Conservation (phyloP, 2,329 filamentous ascomycete species). For the Talaromyces funiculosus region DNA sequence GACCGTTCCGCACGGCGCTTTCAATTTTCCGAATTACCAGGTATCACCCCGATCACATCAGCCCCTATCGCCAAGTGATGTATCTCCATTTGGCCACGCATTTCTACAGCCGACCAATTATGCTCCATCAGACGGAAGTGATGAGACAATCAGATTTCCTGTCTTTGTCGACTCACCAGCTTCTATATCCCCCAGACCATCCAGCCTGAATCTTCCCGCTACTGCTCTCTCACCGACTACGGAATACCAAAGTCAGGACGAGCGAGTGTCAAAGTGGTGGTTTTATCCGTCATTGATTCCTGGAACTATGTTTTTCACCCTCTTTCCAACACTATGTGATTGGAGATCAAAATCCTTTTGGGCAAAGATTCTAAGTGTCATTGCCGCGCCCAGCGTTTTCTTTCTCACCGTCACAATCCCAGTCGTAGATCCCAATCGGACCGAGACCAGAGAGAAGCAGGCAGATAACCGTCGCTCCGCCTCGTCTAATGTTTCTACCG, state of each 20-base stretch:
- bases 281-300: constrained; percentile 68
- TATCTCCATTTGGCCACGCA: constrained; percentile 26
- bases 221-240: neutral
- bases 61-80: constrained; percentile 19
- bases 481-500: constrained; percentile 19
- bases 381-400: constrained; percentile 87
- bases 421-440: constrained; percentile 67
- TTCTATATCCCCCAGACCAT: constrained; percentile 1
- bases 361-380: constrained; percentile 73
- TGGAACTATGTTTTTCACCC: constrained; percentile 61
- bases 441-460: constrained; percentile 39
- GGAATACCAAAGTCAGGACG: constrained; percentile 29
- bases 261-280: constrained; percentile 66
- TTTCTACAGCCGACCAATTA: constrained; percentile 11
- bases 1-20: constrained; percentile 37
- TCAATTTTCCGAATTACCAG: constrained; percentile 35
- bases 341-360: constrained; percentile 80
- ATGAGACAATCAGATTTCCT: constrained; percentile 58
- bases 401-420: constrained; percentile 84
- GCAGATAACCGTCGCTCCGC: neutral
- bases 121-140: constrained; percentile 13
- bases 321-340: constrained; percentile 80
- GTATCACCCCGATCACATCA: constrained; percentile 17
- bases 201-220: neutral
- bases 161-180: constrained; percentile 51